These are phyloP conservation scores for Trypanosoma caninum DNA, from an alignment of 208 protist species.

Conservation along the genomic window DNA sequence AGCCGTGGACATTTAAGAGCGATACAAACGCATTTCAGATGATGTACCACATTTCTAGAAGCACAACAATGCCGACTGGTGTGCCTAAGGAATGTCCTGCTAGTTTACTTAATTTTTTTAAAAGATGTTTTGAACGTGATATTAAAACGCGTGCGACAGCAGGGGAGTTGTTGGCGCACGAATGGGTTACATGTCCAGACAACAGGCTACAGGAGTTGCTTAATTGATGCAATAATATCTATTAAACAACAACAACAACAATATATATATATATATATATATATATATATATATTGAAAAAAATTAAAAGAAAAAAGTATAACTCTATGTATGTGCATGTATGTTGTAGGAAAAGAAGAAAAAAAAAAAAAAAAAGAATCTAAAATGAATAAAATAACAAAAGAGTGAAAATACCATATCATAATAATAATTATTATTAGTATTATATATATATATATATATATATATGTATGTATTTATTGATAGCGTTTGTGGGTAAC, in stretches of 20 bases:
- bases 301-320: not conserved
- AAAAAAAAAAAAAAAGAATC: not conserved
- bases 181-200: constrained; percentile 78
- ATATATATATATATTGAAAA: not conserved
- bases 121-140: constrained; percentile 68
- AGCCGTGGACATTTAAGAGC: constrained; percentile 60
- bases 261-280: not conserved
- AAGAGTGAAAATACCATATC: not conserved
- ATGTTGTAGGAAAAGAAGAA: not conserved
- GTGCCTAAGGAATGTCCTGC: constrained; percentile 60
- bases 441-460: constrained; percentile 11
- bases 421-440: not conserved
- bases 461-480: too few species aligned
- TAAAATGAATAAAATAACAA: not conserved
- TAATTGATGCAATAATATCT: too few species aligned
- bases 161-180: constrained; percentile 58
- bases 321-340: not conserved
- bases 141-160: constrained; percentile 55
- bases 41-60: constrained; percentile 73
- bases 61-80: constrained; percentile 66
- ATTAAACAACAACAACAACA: too few species aligned
- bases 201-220: constrained; percentile 68
- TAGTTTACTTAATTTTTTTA: constrained; percentile 58
- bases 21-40: constrained; percentile 71
- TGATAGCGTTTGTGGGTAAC: too few species aligned